Evolutionary conservation across 768 basidiomycete species (phyloP), one percentile per base, ranked within the genome.

Genomic region (Psilocybe cubensis): DNA sequence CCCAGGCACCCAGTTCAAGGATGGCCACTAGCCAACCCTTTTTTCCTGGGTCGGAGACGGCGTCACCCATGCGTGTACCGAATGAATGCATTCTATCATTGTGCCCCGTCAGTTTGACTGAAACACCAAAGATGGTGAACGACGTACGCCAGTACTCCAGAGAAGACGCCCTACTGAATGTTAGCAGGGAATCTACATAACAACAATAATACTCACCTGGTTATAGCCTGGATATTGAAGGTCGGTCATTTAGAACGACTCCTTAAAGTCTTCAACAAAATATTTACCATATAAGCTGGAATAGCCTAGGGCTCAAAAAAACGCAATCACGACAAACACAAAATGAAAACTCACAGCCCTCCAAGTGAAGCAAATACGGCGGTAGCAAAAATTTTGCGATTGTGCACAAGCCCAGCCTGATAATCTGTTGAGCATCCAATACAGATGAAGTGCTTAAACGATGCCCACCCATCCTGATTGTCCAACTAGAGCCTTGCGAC

Each of bases 301-400:
- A 27, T 23, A 52, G 40, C 23, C 25, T 25, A 44, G 38, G 46
- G 48, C 66, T 12, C 63, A 49, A 42, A 50, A 46, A 17, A 29
- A 29, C 31, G 23, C 38, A 28, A n/a, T 10, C 1, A 44, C 14
- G 12, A 25, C 52, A 21, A 49, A 29, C 20, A 38, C 46, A 29
- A 45, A 23, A 29, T 18, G 24, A 53, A 29, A 6, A 78, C 87
- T 64, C 74, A 86, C 79, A 93, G 70, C 64, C 90, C 89, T 68
- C 91, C 91, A 20, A 92, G 76, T 12, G 89, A 91, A 2, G 90
- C 91, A 64, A 92, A 93, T 18, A 89, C 80, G 12, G 91, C 84
- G 51, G 91, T 84, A 24, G 80, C 75, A 56, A 91, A 85, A 24
- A 89, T 75, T 62, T 76, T 79, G 44, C 82, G 76, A 68, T 93